These are phyloP conservation scores for Gleditsia sinensis DNA, from an alignment of 306 rosid genomes.

Conservation along the genomic window DNA sequence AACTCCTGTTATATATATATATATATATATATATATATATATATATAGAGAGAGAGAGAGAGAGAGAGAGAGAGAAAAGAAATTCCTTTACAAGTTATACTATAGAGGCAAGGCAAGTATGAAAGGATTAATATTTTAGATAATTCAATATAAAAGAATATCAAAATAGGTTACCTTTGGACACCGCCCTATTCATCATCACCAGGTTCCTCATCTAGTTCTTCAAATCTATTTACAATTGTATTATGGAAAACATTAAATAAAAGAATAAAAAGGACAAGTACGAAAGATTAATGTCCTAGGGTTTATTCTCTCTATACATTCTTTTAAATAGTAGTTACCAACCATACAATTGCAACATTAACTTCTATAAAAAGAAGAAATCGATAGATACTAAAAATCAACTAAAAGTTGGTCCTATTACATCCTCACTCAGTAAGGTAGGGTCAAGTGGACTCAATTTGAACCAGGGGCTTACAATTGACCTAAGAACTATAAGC, in stretches of 20 bases:
- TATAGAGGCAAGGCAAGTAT: neutral
- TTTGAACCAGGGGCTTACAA: neutral
- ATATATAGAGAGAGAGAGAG: no score
- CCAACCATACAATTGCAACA: constrained; percentile 9
- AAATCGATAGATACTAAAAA: constrained; percentile 6
- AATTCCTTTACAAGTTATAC: constrained; percentile 9
- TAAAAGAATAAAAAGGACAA: constrained; percentile 13
- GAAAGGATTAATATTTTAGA: neutral
- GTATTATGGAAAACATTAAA: constrained; percentile 4
- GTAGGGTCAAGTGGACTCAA: neutral
- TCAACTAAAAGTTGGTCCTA: constrained; percentile 12
- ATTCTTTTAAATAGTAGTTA: constrained; percentile 5
- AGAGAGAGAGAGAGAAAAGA: no score
- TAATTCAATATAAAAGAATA: constrained; percentile 10
- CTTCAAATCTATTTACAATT: constrained; percentile 79
- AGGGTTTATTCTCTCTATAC: neutral
- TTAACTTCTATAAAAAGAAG: constrained; percentile 6
- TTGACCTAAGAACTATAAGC: neutral
- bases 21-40: no score
- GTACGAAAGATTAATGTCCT: constrained; percentile 4
- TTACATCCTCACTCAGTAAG: constrained; percentile 26
- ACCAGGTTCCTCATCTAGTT: constrained; percentile 95
- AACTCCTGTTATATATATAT: no score
- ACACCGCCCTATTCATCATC: constrained; percentile 89
- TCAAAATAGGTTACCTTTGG: constrained; percentile 59